Evolutionary conservation across 768 basidiomycete species (phyloP).

Genomic region (Collybiopsis confluens): DNA sequence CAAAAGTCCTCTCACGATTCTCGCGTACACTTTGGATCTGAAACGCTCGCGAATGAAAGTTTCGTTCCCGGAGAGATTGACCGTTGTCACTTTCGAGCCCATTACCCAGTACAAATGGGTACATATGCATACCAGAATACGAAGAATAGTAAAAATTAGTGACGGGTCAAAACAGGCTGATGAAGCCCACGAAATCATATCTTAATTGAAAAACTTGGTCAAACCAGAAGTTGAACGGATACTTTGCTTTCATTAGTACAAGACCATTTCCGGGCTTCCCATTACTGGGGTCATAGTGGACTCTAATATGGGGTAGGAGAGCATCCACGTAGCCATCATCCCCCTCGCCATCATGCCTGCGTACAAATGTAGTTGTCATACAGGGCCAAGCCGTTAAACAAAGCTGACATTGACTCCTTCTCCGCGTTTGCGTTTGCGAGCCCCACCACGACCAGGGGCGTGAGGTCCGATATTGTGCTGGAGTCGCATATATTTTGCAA

Average conservation of each 20-base stretch:
- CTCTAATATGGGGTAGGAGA: constrained; percentile 50
- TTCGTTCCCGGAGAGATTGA: too few relatives aligned
- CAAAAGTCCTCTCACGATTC: too few relatives aligned
- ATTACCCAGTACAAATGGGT: too few relatives aligned
- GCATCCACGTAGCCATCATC: constrained; percentile 37
- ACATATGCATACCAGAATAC: too few relatives aligned
- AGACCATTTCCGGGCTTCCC: constrained; percentile 66
- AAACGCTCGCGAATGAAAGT: too few relatives aligned
- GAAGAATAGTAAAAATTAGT: too few relatives aligned
- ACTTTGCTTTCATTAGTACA: constrained; percentile 82
- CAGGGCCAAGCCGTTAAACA: constrained; percentile 25
- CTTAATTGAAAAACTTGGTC: too few relatives aligned
- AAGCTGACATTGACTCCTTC: constrained; percentile 31
- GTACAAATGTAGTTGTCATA: constrained; percentile 12
- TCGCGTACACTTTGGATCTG: too few relatives aligned
- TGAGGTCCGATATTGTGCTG: constrained; percentile 80
- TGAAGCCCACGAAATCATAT: too few relatives aligned
- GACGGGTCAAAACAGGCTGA: too few relatives aligned
- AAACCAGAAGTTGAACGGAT: too few relatives aligned
- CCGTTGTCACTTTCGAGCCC: too few relatives aligned
- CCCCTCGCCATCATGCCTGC: constrained; percentile 31
- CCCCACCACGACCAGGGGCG: constrained; percentile 65
- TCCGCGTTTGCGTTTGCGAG: constrained; percentile 65
- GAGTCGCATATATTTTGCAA: constrained; percentile 88
- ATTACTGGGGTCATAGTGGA: constrained; percentile 56